Evolutionary conservation across 495 filamentous ascomycete species (phyloP).

Genomic region (Oleoguttula mirabilis): DNA sequence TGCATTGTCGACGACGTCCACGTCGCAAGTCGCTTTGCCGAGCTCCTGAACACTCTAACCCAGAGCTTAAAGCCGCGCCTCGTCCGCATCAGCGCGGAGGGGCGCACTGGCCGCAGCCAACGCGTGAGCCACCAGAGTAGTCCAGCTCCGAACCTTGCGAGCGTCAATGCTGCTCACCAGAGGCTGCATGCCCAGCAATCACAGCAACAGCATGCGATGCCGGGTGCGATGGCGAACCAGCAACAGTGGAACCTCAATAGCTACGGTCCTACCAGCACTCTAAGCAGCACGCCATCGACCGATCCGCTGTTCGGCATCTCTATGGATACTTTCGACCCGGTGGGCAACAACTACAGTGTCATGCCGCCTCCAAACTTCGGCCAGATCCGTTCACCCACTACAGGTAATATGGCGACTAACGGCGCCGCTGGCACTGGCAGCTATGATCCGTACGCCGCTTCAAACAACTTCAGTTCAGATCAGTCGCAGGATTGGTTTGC

Average conservation of each 20-base stretch:
- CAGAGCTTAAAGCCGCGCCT: slow-evolving; percentile 29
- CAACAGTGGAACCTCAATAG: slow-evolving; percentile 15
- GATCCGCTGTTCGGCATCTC: slow-evolving; percentile 31
- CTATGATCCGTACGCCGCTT: slow-evolving; percentile 4
- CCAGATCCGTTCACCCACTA: slow-evolving; percentile 16
- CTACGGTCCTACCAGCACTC: slow-evolving; percentile 1
- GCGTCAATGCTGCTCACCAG: neutral
- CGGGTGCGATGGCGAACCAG: slow-evolving; percentile 1
- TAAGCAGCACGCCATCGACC: neutral
- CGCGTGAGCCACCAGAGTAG: slow-evolving; percentile 11
- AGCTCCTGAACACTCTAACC: slow-evolving; percentile 57
- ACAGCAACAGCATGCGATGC: slow-evolving; percentile 7
- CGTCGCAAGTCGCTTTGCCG: slow-evolving; percentile 86
- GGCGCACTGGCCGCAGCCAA: slow-evolving; percentile 18
- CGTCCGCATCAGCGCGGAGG: slow-evolving; percentile 28
- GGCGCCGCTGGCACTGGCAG: slow-evolving; percentile 2
- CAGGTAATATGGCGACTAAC: too few species aligned
- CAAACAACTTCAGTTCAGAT: slow-evolving; percentile 6
- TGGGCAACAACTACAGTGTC: slow-evolving; percentile 31
- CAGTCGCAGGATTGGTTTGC: slow-evolving; percentile 35
- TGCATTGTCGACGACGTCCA: slow-evolving; percentile 94
- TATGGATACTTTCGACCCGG: slow-evolving; percentile 29
- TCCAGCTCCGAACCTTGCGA: slow-evolving; percentile 1
- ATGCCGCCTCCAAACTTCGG: slow-evolving; percentile 35
- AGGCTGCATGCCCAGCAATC: neutral